phyloP scores from a whole-genome alignment of 805 yeast species.

The Wickerhamomyces mucosus region DNA sequence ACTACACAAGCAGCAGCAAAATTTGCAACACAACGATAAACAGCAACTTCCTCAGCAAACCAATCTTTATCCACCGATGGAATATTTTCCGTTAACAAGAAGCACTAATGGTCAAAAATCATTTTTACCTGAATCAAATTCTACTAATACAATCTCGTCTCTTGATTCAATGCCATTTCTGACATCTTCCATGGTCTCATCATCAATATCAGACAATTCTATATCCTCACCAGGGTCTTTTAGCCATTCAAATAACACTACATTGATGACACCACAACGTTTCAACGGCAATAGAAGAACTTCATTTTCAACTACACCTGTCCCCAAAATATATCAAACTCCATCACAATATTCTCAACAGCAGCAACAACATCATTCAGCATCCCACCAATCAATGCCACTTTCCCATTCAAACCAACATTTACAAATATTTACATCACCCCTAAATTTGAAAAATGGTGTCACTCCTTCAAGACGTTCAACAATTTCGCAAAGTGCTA shows the following conservation, averaged over 20 bases:
- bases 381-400: too few relatives aligned
- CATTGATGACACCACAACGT: conserved; percentile 23
- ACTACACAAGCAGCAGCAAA: conserved; percentile 3
- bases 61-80: conserved; percentile 14
- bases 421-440: conserved; percentile 2
- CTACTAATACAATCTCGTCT: conserved; percentile 26
- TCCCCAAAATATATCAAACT: conserved; percentile 18
- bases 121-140: conserved; percentile 20
- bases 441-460: neutral
- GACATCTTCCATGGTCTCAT: conserved; percentile 10
- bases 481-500: conserved; percentile 11
- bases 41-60: too few relatives aligned
- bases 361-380: too few relatives aligned
- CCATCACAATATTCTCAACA: conserved; percentile 16
- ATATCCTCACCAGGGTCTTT: conserved; percentile 15
- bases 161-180: conserved; percentile 22
- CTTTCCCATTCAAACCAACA: too few relatives aligned
- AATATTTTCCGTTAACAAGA: conserved; percentile 4
- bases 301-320: conserved; percentile 24
- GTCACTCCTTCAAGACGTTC: conserved; percentile 4
- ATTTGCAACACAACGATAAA: neutral
- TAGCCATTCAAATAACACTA: conserved; percentile 22
- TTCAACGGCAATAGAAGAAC: conserved; percentile 13
- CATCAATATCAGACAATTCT: conserved; percentile 17
- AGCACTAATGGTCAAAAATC: too few relatives aligned